Percentiles rank a stretch among this genome's conserved stretches.
Evolutionary conservation across 371 early-diverging fungal species (phyloP).

Genomic region (Syncephalastrum monosporum): DNA sequence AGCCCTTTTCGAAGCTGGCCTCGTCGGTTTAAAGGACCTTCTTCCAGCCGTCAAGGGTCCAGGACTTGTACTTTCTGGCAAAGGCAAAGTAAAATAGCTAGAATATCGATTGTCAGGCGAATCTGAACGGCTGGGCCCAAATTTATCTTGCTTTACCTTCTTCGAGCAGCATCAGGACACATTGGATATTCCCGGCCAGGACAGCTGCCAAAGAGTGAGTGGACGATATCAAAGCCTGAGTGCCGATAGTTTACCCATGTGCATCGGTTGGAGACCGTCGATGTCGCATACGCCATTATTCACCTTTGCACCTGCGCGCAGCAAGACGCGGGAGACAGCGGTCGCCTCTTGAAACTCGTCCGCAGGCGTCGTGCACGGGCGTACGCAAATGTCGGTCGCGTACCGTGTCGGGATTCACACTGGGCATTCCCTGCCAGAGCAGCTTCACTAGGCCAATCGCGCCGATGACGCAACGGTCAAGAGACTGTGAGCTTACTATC

Average conservation of each 20-base stretch:
- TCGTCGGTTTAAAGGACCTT: too few species aligned
- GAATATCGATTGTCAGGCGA: slow-evolving; percentile 3
- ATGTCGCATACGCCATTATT: slow-evolving; percentile 51
- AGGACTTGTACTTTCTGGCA: too few species aligned
- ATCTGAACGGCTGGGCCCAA: too few species aligned
- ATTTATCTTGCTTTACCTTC: slow-evolving; percentile 31
- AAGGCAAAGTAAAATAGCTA: slow-evolving; percentile 3
- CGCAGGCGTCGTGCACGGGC: slow-evolving; percentile 49
- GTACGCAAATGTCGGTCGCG: slow-evolving; percentile 44
- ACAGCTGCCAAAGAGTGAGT: slow-evolving; percentile 28
- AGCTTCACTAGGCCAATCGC: slow-evolving; percentile 23
- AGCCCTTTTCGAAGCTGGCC: too few species aligned
- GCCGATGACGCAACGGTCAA: background rate
- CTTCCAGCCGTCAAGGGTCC: too few species aligned
- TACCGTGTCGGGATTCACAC: slow-evolving; percentile 39
- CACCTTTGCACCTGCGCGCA: slow-evolving; percentile 39
- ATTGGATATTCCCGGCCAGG: slow-evolving; percentile 42
- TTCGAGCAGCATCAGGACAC: slow-evolving; percentile 42
- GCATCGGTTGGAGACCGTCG: slow-evolving; percentile 47
- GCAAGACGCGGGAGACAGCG: slow-evolving; percentile 31
- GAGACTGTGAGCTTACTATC: slow-evolving; percentile 27
- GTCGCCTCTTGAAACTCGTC: slow-evolving; percentile 39
- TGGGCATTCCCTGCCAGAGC: slow-evolving; percentile 27
- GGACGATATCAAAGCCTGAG: background rate
- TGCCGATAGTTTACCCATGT: slow-evolving; percentile 34